Evolutionary conservation across 192 early-diverging fungal genomes (phyloP), one percentile per base, ranked within the genome.

Genomic region (Radiomyces spectabilis): DNA sequence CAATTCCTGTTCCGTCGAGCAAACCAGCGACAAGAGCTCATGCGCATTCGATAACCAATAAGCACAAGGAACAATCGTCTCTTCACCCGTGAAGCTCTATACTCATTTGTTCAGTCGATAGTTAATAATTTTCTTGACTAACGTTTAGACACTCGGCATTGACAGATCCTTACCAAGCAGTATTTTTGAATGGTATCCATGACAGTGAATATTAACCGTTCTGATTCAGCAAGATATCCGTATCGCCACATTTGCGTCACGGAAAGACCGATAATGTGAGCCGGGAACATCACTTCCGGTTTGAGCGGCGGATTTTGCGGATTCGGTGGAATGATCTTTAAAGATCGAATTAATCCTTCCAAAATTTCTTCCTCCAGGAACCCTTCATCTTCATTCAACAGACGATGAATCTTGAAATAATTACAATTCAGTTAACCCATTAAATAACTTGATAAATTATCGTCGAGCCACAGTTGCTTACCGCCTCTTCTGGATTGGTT

Each of bases 21-120:
- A 83, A 59, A 95, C 87, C 55, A 98, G 80, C 21, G 92, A 92
- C 61, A 95, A 68, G 18, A 99, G 75, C 72, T 97, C 97, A 61
- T 91, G 95, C 18, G 89, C 87, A 65, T 99, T 99, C 13, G 92
- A 93, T 22, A 98, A 75, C 97, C 97, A 98, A 81, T 94, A 99
- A 4, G 89, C 91, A 49, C 84, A 85, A 8, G 84, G 88, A 71
- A 65, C 67, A 41, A 82, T 74, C 4, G 89, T 85, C 55, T 89
- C 89, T 46, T 93, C 91, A 46, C 91, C 88, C 34, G 82, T 76
- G 49, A 81, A 87, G 52, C 84, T 85, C 77, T 80, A 37, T 34
- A 57, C n/a, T n/a, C n/a, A n/a, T n/a, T n/a, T n/a, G n/a, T n/a
- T n/a, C n/a, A n/a, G n/a, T n/a, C n/a, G n/a, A n/a, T n/a, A n/a